Conservation (phyloP, 306 rosid genomes). For the Hippophae rhamnoides region DNA sequence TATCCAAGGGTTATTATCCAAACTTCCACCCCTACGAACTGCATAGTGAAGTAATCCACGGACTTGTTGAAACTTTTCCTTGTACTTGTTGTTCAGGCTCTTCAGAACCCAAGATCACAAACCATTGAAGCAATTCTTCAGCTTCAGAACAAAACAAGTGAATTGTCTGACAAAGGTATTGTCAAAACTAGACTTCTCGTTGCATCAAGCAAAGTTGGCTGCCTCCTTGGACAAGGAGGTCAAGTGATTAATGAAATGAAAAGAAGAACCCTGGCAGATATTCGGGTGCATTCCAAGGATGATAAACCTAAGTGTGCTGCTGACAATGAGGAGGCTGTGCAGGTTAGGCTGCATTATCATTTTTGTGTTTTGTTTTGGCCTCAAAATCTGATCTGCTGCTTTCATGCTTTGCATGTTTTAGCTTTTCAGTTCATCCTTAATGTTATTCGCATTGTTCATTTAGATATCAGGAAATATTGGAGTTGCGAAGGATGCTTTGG, state of each 20-base stretch:
- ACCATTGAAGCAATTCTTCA: constrained; percentile 31
- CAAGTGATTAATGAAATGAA: constrained; percentile 30
- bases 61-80: no score
- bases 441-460: neutral
- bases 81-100: constrained; percentile 10
- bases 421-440: neutral
- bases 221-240: constrained; percentile 41
- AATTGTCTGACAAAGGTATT: constrained; percentile 19
- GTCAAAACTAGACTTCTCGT: constrained; percentile 27
- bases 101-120: constrained; percentile 22
- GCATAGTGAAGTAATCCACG: no score
- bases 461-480: constrained; percentile 25
- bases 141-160: constrained; percentile 28
- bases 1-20: no score
- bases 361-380: no score
- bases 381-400: neutral
- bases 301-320: constrained; percentile 29
- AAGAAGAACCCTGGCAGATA: constrained; percentile 26
- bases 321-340: constrained; percentile 33
- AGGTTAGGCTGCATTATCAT: constrained; percentile 2
- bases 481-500: constrained; percentile 26
- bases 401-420: neutral
- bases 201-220: constrained; percentile 27
- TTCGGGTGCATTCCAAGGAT: constrained; percentile 29
- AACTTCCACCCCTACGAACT: no score